phyloP scores from a whole-genome alignment of 495 filamentous ascomycete genomes.

The Daldinia vernicosa region DNA sequence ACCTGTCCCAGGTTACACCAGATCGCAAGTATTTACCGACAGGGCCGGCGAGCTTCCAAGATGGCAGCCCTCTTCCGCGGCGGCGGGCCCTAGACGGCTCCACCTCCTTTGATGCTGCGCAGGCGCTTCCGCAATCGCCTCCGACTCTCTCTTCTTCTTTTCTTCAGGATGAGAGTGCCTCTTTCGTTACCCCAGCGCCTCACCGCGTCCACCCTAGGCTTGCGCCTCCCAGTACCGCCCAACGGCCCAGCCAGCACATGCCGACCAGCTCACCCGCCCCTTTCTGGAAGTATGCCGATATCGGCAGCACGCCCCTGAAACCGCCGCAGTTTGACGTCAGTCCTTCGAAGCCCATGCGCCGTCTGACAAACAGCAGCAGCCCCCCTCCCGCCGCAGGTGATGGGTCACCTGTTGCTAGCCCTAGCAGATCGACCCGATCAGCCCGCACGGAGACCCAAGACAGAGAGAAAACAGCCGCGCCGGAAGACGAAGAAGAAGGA shows the following conservation, averaged over 20 bases:
- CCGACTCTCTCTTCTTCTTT: slow-evolving; percentile 75
- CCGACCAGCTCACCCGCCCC: slow-evolving; percentile 95
- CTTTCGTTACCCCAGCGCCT: slow-evolving; percentile 85
- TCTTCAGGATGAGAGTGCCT: slow-evolving; percentile 60
- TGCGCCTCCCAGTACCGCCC: slow-evolving; percentile 86
- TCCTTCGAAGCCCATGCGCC: slow-evolving; percentile 54
- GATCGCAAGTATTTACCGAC: slow-evolving; percentile 57
- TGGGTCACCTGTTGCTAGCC: slow-evolving; percentile 49
- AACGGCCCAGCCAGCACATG: slow-evolving; percentile 93
- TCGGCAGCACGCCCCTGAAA: slow-evolving; percentile 80
- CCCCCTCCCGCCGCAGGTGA: slow-evolving; percentile 64
- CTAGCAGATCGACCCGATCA: slow-evolving; percentile 36
- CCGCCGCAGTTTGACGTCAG: slow-evolving; percentile 66
- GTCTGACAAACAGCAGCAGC: slow-evolving; percentile 68
- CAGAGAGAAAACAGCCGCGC: slow-evolving; percentile 21
- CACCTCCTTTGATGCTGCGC: slow-evolving; percentile 63
- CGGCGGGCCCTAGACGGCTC: slow-evolving; percentile 54
- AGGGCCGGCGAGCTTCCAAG: slow-evolving; percentile 58
- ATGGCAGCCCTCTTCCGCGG: slow-evolving; percentile 65
- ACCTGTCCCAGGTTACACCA: slow-evolving; percentile 62
- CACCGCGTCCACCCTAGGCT: slow-evolving; percentile 82
- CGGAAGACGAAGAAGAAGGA: slow-evolving; percentile 48
- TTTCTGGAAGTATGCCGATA: slow-evolving; percentile 89
- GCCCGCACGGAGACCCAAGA: slow-evolving; percentile 36
- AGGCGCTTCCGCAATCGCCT: slow-evolving; percentile 68